Base-by-base conservation (phyloP, 805 yeast species). In the Zygotorulaspora danielsina region DNA sequence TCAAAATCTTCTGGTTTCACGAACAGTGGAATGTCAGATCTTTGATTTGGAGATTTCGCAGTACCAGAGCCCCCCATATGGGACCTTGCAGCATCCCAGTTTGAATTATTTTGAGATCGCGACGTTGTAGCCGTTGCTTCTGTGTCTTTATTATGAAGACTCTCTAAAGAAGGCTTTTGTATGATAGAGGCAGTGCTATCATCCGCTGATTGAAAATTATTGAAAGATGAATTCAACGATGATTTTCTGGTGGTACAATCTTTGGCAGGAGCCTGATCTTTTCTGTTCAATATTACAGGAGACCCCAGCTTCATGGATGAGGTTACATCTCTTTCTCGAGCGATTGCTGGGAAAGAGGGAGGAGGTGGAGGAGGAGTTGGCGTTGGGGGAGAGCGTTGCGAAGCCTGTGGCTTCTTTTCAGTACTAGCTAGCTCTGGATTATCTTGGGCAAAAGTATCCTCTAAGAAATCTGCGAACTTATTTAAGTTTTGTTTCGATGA, bases 1-100 rank as follows among this genome's bases (percentile, higher is more conserved):
- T 67, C 65, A 42, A 79, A 67, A 17, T 79, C 82, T 13, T 67
- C 71, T 0, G 85, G 84, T 49, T 77, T 75, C 11, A 79, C 71
- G 49, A 78, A 76, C 22, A 79, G 59, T 2, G 72, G 65, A 6
- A 68, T 65, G 29, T 74, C 77, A 3, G 67, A 54, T 5, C 6
- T 37, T 19, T 32, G 20, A 6, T 40, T 35, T 3, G 35, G 15
- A 3, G 55, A 50, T 29, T 38, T 39, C 3, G 20, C 39, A 1
- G 53, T 45, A 18, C 44, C 39, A 1, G 35, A 18, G 16, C 52
- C 48, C 15, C 33, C 36, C 4, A 37, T 37, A 33, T 45, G 49
- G 6, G 36, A 41, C 20, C 46, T 42, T 33, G 32, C 28, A 8
- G 22, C 22, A 17, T 38, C 40, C 15, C 29, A 21, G n/a, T 16